These are phyloP conservation scores for Exsudoporus frostii DNA, from an alignment of 768 basidiomycete genomes.

Conservation along the genomic window DNA sequence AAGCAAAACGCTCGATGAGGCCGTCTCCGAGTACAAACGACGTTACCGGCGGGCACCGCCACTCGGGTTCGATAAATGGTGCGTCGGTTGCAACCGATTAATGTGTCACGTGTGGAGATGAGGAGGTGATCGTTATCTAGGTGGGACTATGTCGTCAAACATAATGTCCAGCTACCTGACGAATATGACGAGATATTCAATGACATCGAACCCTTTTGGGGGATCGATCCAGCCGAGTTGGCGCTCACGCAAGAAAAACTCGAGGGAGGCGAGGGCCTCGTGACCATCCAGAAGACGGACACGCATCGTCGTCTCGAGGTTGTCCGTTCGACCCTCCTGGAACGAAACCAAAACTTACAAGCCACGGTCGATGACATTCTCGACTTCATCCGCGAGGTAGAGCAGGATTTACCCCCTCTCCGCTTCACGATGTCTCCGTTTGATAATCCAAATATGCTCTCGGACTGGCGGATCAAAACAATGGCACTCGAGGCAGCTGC, in stretches of 20 bases:
- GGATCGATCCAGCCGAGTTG: conserved; percentile 31
- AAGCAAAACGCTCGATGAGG: no score
- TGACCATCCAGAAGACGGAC: conserved; percentile 26
- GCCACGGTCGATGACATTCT: conserved; percentile 14
- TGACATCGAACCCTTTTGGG: conserved; percentile 38
- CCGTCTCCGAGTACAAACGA: no score
- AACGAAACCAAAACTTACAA: conserved; percentile 1
- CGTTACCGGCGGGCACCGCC: conserved; percentile 40
- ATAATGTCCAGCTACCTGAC: conserved; percentile 40
- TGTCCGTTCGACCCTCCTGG: conserved; percentile 10
- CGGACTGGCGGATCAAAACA: conserved; percentile 21
- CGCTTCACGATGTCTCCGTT: conserved; percentile 29
- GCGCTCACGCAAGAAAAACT: conserved; percentile 15
- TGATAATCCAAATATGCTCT: conserved; percentile 30
- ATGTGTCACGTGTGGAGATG: neutral
- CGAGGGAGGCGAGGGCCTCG: conserved; percentile 11
- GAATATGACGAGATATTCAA: conserved; percentile 46
- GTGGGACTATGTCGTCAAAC: no score
- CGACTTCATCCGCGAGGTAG: conserved; percentile 24
- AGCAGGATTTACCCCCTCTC: conserved; percentile 30
- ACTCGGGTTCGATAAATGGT: conserved; percentile 44
- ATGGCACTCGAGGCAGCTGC: conserved; percentile 27
- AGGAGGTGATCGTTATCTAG: conserved; percentile 15
- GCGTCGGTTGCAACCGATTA: neutral
- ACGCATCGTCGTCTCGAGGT: conserved; percentile 8